Base-by-base conservation (phyloP, 164 flowering plant species). In the Akebia trifoliata region DNA sequence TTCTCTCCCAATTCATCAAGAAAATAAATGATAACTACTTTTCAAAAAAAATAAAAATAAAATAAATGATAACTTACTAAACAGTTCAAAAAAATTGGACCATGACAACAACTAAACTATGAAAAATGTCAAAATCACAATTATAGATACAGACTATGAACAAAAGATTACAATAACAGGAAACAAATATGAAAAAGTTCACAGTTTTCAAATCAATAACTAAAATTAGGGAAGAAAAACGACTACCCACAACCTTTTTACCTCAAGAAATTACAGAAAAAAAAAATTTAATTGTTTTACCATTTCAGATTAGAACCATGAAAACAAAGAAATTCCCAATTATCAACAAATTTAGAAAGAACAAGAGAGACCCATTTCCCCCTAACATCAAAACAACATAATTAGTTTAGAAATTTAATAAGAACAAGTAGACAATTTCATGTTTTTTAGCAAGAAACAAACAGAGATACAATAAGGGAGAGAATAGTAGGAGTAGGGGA, bases 81-180 rank as follows among this genome's bases (percentile, higher is more conserved):
- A 8, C 3, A 28, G 42, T 20, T 18, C 18, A 25, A 20, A 44
- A 14, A 45, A 45, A 42, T 39, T n/a, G n/a, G n/a, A n/a, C n/a
- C n/a, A n/a, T n/a, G n/a, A n/a, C n/a, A n/a, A n/a, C n/a, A n/a
- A 56, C 40, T 26, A 8, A 44, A 58, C 46, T 10, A 26, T 18
- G 14, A 4, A 1, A 35, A 11, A 48, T 49, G 9, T 4, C 53
- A 15, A 48, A n/a, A 49, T 14, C 25, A 3, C 31, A 21, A 15
- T 37, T 20, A 14, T 30, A 47, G 2, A 9, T n/a, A n/a, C n/a
- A n/a, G n/a, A n/a, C n/a, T n/a, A n/a, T n/a, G n/a, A 22, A 42
- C 14, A n/a, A 56, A 17, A 10, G 3, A 21, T 8, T 12, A 44
- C 38, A 59, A 30, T 12, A 29, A 20, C 7, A 48, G 34, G 6